Evolutionary conservation across 768 basidiomycete species (phyloP).

Genomic region (Trametes coccinea): DNA sequence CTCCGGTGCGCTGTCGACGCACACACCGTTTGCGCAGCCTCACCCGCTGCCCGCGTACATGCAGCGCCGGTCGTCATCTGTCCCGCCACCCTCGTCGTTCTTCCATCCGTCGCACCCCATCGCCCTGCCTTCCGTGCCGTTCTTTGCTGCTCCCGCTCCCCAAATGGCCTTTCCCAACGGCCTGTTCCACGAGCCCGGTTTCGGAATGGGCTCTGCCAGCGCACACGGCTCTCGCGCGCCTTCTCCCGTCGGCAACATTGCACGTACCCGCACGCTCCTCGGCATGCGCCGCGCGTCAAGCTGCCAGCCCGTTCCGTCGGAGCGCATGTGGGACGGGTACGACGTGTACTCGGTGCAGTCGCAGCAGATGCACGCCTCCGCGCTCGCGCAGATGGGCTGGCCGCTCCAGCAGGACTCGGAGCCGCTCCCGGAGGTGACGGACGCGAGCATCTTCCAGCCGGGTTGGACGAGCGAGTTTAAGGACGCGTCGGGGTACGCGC

Average conservation of each 20-base stretch:
- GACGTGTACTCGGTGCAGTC: constrained; percentile 13
- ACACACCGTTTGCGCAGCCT: constrained; percentile 6
- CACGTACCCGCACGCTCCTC: constrained; percentile 42
- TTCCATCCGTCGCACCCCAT: constrained; percentile 37
- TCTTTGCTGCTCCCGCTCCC: constrained; percentile 33
- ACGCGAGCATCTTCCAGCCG: constrained; percentile 24
- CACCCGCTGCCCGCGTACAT: constrained; percentile 29
- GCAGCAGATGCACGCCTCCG: constrained; percentile 1
- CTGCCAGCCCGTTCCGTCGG: constrained; percentile 40
- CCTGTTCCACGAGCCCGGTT: constrained; percentile 2
- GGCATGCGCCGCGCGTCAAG: constrained; percentile 54
- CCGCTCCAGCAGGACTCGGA: constrained; percentile 45
- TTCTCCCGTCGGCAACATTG: constrained; percentile 48
- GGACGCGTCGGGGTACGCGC: constrained; percentile 5
- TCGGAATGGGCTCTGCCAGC: not conserved
- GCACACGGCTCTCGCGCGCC: constrained; percentile 39
- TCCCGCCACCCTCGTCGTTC: constrained; percentile 52
- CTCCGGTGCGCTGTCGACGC: constrained; percentile 25
- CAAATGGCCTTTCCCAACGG: constrained; percentile 10
- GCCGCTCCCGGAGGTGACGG: constrained; percentile 45
- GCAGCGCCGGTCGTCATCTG: constrained; percentile 61
- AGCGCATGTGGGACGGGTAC: constrained; percentile 35
- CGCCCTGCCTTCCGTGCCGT: constrained; percentile 44
- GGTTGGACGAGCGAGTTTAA: constrained; percentile 22
- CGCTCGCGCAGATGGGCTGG: constrained; percentile 11